These are phyloP conservation scores for Candida montana DNA, from an alignment of 805 yeast genomes.

Conservation along the genomic window DNA sequence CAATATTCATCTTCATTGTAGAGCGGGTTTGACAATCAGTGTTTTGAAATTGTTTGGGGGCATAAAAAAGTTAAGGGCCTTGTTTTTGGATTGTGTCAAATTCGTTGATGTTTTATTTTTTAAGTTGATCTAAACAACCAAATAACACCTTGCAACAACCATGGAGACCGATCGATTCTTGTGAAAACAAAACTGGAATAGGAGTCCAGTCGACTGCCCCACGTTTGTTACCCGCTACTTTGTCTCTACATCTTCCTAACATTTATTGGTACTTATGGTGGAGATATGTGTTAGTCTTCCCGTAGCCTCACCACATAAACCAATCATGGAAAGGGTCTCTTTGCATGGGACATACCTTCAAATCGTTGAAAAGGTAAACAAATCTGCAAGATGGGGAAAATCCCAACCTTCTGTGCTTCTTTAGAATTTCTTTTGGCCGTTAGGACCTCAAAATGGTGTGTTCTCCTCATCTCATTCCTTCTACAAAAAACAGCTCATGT, in stretches of 20 bases:
- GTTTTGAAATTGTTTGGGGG: too few relatives aligned
- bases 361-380: not conserved
- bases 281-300: too few relatives aligned
- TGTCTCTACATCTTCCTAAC: not conserved
- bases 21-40: too few relatives aligned
- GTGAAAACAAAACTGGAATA: too few relatives aligned
- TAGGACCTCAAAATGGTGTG: not conserved
- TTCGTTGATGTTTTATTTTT: not conserved
- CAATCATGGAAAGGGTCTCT: not conserved
- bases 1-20: too few relatives aligned
- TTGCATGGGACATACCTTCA: not conserved
- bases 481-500: not conserved
- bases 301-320: not conserved
- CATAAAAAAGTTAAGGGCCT: too few relatives aligned
- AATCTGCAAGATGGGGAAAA: not conserved
- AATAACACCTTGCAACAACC: too few relatives aligned
- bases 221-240: too few relatives aligned
- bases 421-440: too few relatives aligned
- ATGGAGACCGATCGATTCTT: too few relatives aligned
- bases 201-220: too few relatives aligned
- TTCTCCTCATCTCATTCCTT: not conserved
- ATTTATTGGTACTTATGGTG: too few relatives aligned
- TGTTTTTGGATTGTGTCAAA: not conserved
- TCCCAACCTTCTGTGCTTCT: not conserved
- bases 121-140: not conserved